These are phyloP conservation scores for Trametes villosa DNA, from an alignment of 768 basidiomycete species.

Conservation along the genomic window DNA sequence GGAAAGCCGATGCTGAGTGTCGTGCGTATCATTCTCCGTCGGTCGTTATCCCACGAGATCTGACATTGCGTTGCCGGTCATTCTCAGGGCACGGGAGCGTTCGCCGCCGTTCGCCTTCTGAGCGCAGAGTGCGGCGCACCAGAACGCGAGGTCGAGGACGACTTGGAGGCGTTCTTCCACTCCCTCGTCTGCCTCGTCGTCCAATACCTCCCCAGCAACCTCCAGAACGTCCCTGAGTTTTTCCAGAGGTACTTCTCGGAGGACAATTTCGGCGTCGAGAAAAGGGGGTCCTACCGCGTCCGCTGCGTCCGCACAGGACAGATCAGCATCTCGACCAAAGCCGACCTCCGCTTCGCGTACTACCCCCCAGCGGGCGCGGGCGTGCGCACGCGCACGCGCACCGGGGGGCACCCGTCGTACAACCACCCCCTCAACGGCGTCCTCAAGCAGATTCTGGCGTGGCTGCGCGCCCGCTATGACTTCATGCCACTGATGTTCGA, in stretches of 20 bases:
- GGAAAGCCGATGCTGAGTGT: too few species aligned
- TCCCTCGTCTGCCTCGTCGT: constrained; percentile 10
- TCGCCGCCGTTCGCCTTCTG: neutral
- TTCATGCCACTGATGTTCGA: too few species aligned
- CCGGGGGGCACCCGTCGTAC: too few species aligned
- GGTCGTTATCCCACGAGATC: too few species aligned
- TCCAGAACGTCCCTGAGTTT: constrained; percentile 15
- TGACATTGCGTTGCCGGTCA: too few species aligned
- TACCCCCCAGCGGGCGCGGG: neutral
- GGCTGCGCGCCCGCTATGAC: neutral
- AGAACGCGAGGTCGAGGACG: neutral
- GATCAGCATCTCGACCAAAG: neutral
- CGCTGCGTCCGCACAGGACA: neutral
- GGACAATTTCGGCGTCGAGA: neutral
- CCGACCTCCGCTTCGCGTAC: neutral
- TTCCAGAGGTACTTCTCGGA: constrained; percentile 7
- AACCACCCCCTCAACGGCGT: neutral
- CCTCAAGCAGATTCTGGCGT: neutral
- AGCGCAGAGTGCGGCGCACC: too few species aligned
- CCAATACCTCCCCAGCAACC: constrained; percentile 19
- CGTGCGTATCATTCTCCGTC: too few species aligned
- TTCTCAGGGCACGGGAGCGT: constrained; percentile 18
- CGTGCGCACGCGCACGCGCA: neutral
- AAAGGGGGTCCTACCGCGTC: too few species aligned
- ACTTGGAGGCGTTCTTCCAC: constrained; percentile 18